phyloP scores from a whole-genome alignment of 306 rosid genomes.

The Elaeagnus macrophylla region DNA sequence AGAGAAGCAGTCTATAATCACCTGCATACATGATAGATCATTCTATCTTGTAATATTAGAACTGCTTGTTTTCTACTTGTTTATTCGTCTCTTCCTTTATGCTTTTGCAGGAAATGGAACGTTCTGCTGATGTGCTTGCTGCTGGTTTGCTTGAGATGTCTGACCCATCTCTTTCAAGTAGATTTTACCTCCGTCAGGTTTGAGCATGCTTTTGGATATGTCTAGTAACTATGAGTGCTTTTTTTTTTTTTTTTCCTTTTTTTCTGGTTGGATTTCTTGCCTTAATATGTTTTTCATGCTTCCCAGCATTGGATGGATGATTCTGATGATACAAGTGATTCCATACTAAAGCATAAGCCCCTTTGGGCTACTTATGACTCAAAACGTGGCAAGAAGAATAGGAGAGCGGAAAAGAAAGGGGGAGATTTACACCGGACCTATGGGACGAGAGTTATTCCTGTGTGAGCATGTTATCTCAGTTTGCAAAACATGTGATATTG shows the following conservation, averaged over 20 bases:
- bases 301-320: conserved; percentile 71
- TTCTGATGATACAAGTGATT: conserved; percentile 51
- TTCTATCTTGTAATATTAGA: neutral
- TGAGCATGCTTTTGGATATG: neutral
- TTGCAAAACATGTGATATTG: too few species aligned
- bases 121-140: conserved; percentile 88
- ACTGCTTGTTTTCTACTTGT: neutral
- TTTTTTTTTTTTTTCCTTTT: neutral
- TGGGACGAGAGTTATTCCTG: conserved; percentile 98
- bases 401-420: conserved; percentile 45
- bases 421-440: conserved; percentile 77
- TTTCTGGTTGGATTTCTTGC: conserved; percentile 8
- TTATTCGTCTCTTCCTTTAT: conserved; percentile 8
- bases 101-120: conserved; percentile 85
- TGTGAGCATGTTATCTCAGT: conserved; percentile 4
- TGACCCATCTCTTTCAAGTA: conserved; percentile 84
- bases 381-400: conserved; percentile 46
- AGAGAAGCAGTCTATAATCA: too few species aligned
- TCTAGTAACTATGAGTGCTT: neutral
- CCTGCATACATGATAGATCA: too few species aligned
- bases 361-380: conserved; percentile 80
- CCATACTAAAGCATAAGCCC: conserved; percentile 89
- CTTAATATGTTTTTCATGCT: conserved; percentile 6
- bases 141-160: conserved; percentile 99
- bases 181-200: conserved; percentile 78